Evolutionary conservation across 192 early-diverging fungal species (phyloP), one percentile per base, ranked within the genome.

Genomic region (Linnemannia zychae): DNA sequence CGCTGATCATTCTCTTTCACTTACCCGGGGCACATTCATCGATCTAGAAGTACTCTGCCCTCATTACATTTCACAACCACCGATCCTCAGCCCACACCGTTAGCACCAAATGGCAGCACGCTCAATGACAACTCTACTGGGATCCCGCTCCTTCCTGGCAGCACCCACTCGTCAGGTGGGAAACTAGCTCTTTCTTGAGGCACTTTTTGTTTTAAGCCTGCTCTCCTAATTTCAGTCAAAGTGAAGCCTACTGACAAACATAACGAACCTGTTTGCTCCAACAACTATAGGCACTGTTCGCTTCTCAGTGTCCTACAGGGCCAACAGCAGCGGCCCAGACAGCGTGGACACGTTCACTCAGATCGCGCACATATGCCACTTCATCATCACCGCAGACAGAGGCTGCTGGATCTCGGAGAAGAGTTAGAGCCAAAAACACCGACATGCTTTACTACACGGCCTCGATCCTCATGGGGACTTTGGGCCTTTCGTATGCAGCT

Each of bases 401-500:
- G 57, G 80, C 80, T 15, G 50, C 57, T 28, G 80, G 73, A 36
- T 81, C 73, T 4, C 44, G 80, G 34, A 75, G 49, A 60, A 44
- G 60, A 20, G 75, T 85, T 37, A 71, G 60, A 31, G 67, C 74
- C 73, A 85, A 79, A 70, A 85, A 85, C 78, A 79, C 73, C 1
- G 83, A 85, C 44, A 77, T 84, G 53, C 77, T 88, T 7, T 87
- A 96, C 78, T 99, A 99, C 85, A 92, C 94, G 33, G 91, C 92
- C 15, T 92, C 97, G 0, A 90, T 97, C 49, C 91, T 99, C 38
- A 93, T 99, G 28, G 83, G 89, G 28, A 96, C 98, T 71, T 63
- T 98, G 7, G 98, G 97, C 31, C 87, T 96, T 17, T 91, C 96
- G 12, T 99, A 98, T 86, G 97, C 97, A 5, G 95, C 98, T 3